These are phyloP conservation scores for Fusarium decemcellulare DNA, from an alignment of 2,329 filamentous ascomycete species.

Conservation along the genomic window DNA sequence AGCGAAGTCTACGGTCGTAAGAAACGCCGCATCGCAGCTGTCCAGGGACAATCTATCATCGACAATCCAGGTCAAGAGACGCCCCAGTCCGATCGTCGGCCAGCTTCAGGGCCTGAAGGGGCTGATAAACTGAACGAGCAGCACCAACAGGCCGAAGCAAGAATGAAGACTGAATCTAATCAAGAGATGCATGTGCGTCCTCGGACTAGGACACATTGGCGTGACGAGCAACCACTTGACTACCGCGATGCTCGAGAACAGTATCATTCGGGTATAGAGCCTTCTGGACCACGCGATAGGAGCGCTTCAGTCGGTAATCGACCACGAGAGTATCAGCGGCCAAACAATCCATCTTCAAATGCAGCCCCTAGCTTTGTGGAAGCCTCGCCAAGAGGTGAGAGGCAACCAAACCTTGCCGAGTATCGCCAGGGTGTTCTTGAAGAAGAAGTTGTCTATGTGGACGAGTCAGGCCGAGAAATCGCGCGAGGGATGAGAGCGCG, in stretches of 20 bases:
- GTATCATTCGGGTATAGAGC: slow-evolving; percentile 21
- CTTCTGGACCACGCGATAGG: slow-evolving; percentile 22
- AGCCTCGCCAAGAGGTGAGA: slow-evolving; percentile 2
- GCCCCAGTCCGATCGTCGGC: slow-evolving; percentile 7
- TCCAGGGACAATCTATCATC: slow-evolving; percentile 2
- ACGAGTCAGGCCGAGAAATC: slow-evolving; percentile 43
- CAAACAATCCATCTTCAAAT: neutral
- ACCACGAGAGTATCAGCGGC: slow-evolving; percentile 13
- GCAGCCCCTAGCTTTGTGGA: slow-evolving; percentile 17
- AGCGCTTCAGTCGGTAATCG: slow-evolving; percentile 37
- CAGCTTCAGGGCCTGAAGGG: slow-evolving; percentile 6
- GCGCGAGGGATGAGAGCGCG: slow-evolving; percentile 38
- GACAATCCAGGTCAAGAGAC: neutral
- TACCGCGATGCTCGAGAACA: slow-evolving; percentile 36
- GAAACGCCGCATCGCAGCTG: neutral
- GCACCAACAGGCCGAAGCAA: neutral
- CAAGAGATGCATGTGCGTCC: neutral
- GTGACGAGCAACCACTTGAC: slow-evolving; percentile 19
- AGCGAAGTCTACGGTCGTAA: slow-evolving; percentile 50
- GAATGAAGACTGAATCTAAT: slow-evolving; percentile 4
- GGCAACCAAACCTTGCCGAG: slow-evolving; percentile 7
- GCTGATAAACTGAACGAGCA: neutral
- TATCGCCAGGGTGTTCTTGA: slow-evolving; percentile 18
- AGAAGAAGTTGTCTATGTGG: slow-evolving; percentile 46
- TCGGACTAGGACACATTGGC: slow-evolving; percentile 13